These are phyloP conservation scores for Ceratocystis huliohia DNA, from an alignment of 2,329 filamentous ascomycete genomes.

Conservation along the genomic window DNA sequence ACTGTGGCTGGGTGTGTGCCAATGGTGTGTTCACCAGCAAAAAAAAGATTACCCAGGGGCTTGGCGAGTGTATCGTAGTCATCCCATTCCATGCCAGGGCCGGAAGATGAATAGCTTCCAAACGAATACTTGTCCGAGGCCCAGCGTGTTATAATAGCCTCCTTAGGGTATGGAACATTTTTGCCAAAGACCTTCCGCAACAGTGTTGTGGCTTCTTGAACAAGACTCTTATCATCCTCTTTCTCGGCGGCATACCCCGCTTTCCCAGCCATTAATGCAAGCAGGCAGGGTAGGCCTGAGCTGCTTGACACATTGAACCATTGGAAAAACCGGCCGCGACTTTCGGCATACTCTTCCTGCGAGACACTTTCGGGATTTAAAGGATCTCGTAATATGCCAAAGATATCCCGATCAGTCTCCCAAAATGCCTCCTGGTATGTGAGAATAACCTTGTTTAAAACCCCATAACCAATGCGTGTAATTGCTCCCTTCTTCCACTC, in stretches of 20 bases:
- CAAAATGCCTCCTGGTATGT: constrained; percentile 86
- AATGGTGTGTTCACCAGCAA: constrained; percentile 92
- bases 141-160: constrained; percentile 88
- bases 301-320: constrained; percentile 95
- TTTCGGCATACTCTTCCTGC: constrained; percentile 45
- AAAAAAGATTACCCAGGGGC: constrained; percentile 75
- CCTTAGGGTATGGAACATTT: constrained; percentile 61
- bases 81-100: constrained; percentile 63
- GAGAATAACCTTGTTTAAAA: constrained; percentile 89
- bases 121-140: constrained; percentile 79
- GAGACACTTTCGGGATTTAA: constrained; percentile 52
- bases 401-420: constrained; percentile 82
- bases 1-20: constrained; percentile 94
- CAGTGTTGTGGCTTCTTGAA: constrained; percentile 68
- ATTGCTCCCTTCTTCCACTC: constrained; percentile 74
- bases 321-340: constrained; percentile 85
- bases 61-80: constrained; percentile 90
- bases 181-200: constrained; percentile 62
- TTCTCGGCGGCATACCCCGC: constrained; percentile 80
- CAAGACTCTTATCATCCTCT: constrained; percentile 59
- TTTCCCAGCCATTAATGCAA: constrained; percentile 91
- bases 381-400: constrained; percentile 74
- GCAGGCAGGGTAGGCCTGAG: constrained; percentile 72
- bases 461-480: constrained; percentile 73
- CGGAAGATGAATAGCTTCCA: constrained; percentile 91